Conservation (phyloP, 805 yeast genomes). For the Kluyveromyces nonfermentans region DNA sequence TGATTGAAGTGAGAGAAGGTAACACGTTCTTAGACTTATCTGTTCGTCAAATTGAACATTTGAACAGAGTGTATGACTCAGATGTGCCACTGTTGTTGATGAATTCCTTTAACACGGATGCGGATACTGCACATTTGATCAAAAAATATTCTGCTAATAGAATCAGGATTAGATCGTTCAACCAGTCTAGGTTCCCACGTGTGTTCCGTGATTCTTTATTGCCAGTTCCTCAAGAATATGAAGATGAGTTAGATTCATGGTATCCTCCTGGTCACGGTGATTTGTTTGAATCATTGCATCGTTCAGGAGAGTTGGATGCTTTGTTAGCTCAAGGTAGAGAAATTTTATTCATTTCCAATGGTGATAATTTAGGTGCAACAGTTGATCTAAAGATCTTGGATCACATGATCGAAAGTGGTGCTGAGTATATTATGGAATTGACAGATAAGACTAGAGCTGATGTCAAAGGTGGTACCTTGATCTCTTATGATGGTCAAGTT, state of each 20-base stretch:
- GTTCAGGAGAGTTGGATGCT: constrained; percentile 87
- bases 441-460: constrained; percentile 99
- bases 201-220: constrained; percentile 89
- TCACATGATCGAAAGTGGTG: constrained; percentile 84
- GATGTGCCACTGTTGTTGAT: constrained; percentile 93
- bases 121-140: constrained; percentile 88
- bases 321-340: constrained; percentile 91
- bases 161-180: constrained; percentile 88
- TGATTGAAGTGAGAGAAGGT: constrained; percentile 97
- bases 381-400: constrained; percentile 84
- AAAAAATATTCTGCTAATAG: constrained; percentile 96
- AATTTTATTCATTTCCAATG: constrained; percentile 89
- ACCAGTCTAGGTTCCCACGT: constrained; percentile 97
- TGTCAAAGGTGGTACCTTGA: constrained; percentile 98
- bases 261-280: constrained; percentile 99
- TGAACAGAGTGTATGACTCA: constrained; percentile 80
- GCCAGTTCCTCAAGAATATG: constrained; percentile 77
- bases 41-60: constrained; percentile 93
- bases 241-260: constrained; percentile 80
- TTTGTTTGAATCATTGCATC: constrained; percentile 78
- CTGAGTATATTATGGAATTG: constrained; percentile 96
- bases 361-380: constrained; percentile 97
- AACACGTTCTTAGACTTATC: constrained; percentile 92
- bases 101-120: constrained; percentile 98
- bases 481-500: constrained; percentile 90